These are phyloP conservation scores for Peronospora belbahrii DNA, from an alignment of 352 stramenopile genomes.

Conservation along the genomic window DNA sequence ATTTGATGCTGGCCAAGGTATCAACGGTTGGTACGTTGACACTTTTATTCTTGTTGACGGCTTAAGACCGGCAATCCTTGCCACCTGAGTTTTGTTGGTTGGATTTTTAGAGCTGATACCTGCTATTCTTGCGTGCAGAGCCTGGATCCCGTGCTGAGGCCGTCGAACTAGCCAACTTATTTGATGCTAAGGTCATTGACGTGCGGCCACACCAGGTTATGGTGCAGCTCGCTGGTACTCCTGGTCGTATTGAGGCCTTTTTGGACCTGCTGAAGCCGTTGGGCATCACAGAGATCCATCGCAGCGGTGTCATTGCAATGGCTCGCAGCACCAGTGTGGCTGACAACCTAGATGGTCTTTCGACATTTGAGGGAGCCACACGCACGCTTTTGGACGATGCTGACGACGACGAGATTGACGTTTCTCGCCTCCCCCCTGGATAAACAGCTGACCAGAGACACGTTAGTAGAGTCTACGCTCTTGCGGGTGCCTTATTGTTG, in stretches of 20 bases:
- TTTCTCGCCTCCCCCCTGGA: conserved; percentile 55
- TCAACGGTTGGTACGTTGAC: conserved; percentile 56
- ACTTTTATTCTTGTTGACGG: not conserved
- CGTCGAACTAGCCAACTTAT: conserved; percentile 74
- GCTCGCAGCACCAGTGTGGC: conserved; percentile 56
- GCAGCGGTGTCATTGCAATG: conserved; percentile 82
- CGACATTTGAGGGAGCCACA: conserved; percentile 67
- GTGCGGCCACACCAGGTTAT: conserved; percentile 77
- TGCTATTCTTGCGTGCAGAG: conserved; percentile 27
- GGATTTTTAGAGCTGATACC: not conserved
- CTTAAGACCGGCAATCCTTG: not conserved
- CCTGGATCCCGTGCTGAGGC: conserved; percentile 61
- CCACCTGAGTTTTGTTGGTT: not conserved
- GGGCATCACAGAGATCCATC: conserved; percentile 79
- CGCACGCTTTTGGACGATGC: conserved; percentile 59
- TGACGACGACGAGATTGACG: conserved; percentile 56
- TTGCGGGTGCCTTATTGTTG: not conserved
- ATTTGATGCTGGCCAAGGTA: conserved; percentile 83
- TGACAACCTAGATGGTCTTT: conserved; percentile 55
- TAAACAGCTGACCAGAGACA: conserved; percentile 21
- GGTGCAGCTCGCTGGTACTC: conserved; percentile 73
- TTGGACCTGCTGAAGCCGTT: conserved; percentile 75
- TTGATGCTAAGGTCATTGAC: conserved; percentile 83
- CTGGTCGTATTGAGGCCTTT: conserved; percentile 73
- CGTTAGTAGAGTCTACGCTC: not conserved